phyloP scores from a whole-genome alignment of 1,284 basidiomycete genomes.

The Marasmius fiardii region DNA sequence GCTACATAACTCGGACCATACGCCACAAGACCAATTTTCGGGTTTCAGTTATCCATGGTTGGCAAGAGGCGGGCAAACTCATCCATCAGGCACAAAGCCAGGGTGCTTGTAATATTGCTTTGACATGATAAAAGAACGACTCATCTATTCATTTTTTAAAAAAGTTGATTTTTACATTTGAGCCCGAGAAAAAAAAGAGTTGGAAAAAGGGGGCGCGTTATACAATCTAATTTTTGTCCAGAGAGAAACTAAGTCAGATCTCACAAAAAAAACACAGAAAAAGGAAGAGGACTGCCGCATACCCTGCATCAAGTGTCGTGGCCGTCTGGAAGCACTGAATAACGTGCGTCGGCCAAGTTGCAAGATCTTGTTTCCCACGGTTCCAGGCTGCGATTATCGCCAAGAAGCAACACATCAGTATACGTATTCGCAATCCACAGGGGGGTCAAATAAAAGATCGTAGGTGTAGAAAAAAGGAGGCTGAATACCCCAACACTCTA shows the following conservation, averaged over 20 bases:
- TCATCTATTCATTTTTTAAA: background rate
- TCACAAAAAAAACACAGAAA: background rate
- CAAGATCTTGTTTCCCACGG: slow-evolving; percentile 6
- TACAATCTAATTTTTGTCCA: background rate
- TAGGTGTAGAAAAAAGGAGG: slow-evolving; percentile 7
- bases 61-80: background rate
- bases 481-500: slow-evolving; percentile 10
- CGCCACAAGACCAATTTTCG: too few species aligned
- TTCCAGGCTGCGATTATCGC: slow-evolving; percentile 6
- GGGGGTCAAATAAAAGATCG: background rate
- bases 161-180: too few species aligned
- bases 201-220: slow-evolving; percentile 1
- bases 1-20: too few species aligned
- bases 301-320: slow-evolving; percentile 5
- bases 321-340: slow-evolving; percentile 2
- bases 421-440: too few species aligned
- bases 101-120: slow-evolving; percentile 4
- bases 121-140: slow-evolving; percentile 1
- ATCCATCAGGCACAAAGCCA: slow-evolving; percentile 5
- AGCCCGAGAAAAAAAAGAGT: too few species aligned
- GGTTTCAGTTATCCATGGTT: too few species aligned
- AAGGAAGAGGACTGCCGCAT: background rate
- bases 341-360: slow-evolving; percentile 7
- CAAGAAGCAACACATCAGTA: too few species aligned
- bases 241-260: background rate